A percentile compares a stretch with the other conserved stretches of the same genome.
Conservation (phyloP, 2,329 filamentous ascomycete species). For the Epichloe glyceriae region DNA sequence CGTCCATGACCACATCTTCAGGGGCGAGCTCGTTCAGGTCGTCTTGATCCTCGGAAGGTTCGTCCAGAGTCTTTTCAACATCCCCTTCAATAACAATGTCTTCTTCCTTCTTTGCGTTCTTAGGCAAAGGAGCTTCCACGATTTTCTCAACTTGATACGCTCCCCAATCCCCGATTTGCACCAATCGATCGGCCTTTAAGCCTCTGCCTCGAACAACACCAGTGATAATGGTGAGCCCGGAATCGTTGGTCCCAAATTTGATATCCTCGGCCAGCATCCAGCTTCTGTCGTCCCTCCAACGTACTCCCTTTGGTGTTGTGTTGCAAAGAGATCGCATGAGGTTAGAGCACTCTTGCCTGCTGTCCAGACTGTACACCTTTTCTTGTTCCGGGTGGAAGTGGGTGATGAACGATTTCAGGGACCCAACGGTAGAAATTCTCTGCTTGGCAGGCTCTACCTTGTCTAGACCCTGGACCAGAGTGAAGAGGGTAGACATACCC, state of each 20-base stretch:
- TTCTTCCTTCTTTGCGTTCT: slow-evolving; percentile 44
- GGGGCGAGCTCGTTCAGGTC: slow-evolving; percentile 74
- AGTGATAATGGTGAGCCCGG: slow-evolving; percentile 59
- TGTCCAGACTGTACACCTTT: slow-evolving; percentile 81
- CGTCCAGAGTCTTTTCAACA: slow-evolving; percentile 48
- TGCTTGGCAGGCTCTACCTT: slow-evolving; percentile 69
- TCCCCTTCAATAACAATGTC: slow-evolving; percentile 55
- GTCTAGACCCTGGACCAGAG: slow-evolving; percentile 68
- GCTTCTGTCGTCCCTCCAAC: slow-evolving; percentile 88
- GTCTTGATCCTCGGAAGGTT: slow-evolving; percentile 68
- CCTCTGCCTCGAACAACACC: slow-evolving; percentile 77
- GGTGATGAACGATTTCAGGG: slow-evolving; percentile 81
- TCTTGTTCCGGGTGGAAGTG: slow-evolving; percentile 91
- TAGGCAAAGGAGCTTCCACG: slow-evolving; percentile 55
- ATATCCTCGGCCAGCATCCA: slow-evolving; percentile 89
- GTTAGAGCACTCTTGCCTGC: slow-evolving; percentile 80
- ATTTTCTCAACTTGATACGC: slow-evolving; percentile 89
- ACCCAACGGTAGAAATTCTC: slow-evolving; percentile 60
- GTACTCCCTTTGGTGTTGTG: slow-evolving; percentile 82
- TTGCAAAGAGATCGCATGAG: slow-evolving; percentile 84
- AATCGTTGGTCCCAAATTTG: slow-evolving; percentile 49
- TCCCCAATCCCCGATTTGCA: slow-evolving; percentile 90
- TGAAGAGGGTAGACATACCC: slow-evolving; percentile 85
- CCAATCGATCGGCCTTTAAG: slow-evolving; percentile 76
- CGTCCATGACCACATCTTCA: slow-evolving; percentile 66